Base-by-base conservation (phyloP, 108 stramenopile species). In the Cyclotella baltica region DNA sequence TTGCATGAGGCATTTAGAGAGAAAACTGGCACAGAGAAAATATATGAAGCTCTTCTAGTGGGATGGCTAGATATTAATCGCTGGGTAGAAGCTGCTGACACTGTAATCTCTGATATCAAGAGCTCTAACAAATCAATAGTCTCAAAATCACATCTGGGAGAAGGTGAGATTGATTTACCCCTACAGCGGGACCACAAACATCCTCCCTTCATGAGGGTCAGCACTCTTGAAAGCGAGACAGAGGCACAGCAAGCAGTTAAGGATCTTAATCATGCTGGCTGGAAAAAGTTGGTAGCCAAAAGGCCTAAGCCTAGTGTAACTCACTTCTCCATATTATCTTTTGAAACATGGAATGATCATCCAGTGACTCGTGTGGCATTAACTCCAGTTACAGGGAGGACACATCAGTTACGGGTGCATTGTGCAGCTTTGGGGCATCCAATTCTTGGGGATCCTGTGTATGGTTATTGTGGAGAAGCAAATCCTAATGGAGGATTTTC, bases 401-500 rank as follows among this genome's bases (percentile, higher is more conserved):
- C 92, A 11, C 95, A 96, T 71, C 95, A 96, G 68, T 70, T 96
- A 5, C 83, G 95, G 0, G 92, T 93, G 16, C 95, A 96, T 70
- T 78, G 77, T 37, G 56, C 72, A 8, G 77, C 72, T 33, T 35
- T 78, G 37, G 96, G 93, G 19, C 77, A 92, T 73, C 92, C 96
- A 11, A 94, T 96, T 46, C 70, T 94, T 9, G 96, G 92, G 22
- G 96, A 96, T 83, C 85, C 85, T 22, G 88, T 87, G 11, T 96
- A 96, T 76, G 91, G 92, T 29, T 84, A 56, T 75, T 80, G 51
- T 48, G 87, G 86, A 22, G 86, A 87, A 30, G 86, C 83, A 13
- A 38, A 74, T 52, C 55, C 76, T 0, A 77, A 87, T 73, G 86
- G 83, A 27, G 88, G 88, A 3, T 85, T 89, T 53, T 30, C 36